Base-by-base conservation (phyloP, 129 eudicot species). In the carrot (Daucus carota) region DNA sequence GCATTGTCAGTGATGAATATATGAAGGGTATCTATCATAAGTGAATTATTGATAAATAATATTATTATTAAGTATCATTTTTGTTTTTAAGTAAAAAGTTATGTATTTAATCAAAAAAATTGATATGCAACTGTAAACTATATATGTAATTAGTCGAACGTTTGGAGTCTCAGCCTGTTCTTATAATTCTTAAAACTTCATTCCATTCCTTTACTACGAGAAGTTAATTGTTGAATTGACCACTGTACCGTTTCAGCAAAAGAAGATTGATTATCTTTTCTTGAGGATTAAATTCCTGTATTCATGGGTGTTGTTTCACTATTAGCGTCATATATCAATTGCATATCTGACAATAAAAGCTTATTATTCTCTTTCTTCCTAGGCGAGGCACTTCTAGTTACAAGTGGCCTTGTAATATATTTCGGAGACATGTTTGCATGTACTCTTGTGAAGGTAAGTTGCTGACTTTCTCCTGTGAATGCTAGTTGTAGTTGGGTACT, bases 311-410 rank as follows among this genome's bases (percentile, higher is more conserved):
- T 11, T 16, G 20, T 24, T 69, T 34, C 18, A 8, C 14, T 40
- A 14, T 18, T 38, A 33, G 73, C 18, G 33, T 40, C 18, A 32
- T 36, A 22, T 70, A 26, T 41, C 44, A 22, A 8, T 22, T 40
- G 17, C 28, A 14, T 15, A 26, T 70, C 32, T 31, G 84, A 18
- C 14, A 26, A 67, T 40, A 68, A 47, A 69, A 20, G 59, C 20
- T 62, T 63, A 11, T 46, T 36, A 7, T 73, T 54, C 43, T 80
- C 38, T 78, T 66, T 52, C 78, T 76, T 77, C 40, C 78, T 80
- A 93, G 98, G 98, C 66, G 98, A 94, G 77, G 90, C 93, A 31
- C 96, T 91, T 80, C 82, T 94, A 85, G 96, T 91, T 70, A 94
- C 96, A 75, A 76, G 85, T 78, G 98, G 98, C 43, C 90, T 89